Evolutionary conservation across 805 yeast genomes (phyloP).

Genomic region (Henningerozyma blattae): DNA sequence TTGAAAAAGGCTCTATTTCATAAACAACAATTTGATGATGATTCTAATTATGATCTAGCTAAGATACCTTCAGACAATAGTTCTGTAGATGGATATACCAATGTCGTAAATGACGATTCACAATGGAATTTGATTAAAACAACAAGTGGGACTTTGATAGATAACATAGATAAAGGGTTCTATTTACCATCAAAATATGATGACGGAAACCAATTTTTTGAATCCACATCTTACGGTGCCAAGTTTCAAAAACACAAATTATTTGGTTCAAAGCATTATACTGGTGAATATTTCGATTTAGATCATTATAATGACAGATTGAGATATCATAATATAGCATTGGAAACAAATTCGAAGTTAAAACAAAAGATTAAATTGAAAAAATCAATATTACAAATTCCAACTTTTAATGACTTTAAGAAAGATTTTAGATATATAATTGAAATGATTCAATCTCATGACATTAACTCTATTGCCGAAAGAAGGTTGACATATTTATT

Average conservation of each 20-base stretch:
- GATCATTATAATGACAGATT: constrained; percentile 16
- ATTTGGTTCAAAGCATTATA: constrained; percentile 8
- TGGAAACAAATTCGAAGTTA: not conserved
- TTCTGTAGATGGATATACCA: not conserved
- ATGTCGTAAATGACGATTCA: not conserved
- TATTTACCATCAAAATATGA: constrained; percentile 6
- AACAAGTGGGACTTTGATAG: not conserved
- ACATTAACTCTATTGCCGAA: constrained; percentile 11
- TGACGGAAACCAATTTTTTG: constrained; percentile 1
- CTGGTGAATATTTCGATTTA: constrained; percentile 27
- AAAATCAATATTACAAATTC: constrained; percentile 6
- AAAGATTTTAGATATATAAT: constrained; percentile 20
- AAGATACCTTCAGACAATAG: not conserved
- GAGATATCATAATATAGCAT: constrained; percentile 1
- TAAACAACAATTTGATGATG: constrained; percentile 16
- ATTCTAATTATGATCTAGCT: constrained; percentile 5
- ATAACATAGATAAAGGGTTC: constrained; percentile 3
- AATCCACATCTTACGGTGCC: constrained; percentile 1
- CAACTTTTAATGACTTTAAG: constrained; percentile 22
- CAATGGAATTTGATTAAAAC: not conserved
- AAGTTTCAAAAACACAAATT: constrained; percentile 1
- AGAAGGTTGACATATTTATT: constrained; percentile 23
- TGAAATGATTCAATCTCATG: constrained; percentile 8
- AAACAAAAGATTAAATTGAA: not conserved
- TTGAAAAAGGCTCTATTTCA: constrained; percentile 2